These are phyloP conservation scores for Leccinum barrowsii DNA, from an alignment of 768 basidiomycete genomes.

Conservation along the genomic window DNA sequence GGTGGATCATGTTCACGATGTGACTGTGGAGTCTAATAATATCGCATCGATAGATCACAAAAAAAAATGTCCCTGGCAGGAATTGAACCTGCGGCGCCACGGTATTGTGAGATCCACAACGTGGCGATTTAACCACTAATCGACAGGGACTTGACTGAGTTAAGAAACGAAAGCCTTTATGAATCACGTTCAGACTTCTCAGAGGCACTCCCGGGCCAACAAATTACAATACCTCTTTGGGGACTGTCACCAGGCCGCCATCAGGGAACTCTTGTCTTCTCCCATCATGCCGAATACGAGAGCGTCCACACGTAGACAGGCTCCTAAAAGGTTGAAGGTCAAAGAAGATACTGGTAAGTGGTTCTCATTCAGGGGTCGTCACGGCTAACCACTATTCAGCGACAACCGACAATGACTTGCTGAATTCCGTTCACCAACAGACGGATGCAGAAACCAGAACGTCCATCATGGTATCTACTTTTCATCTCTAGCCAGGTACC, in stretches of 20 bases:
- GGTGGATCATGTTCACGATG: background rate
- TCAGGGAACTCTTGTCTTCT: background rate
- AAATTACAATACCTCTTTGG: no score
- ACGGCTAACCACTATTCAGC: background rate
- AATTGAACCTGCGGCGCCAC: conserved; percentile 37
- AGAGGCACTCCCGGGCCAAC: no score
- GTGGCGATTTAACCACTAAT: conserved; percentile 43
- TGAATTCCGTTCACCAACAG: background rate
- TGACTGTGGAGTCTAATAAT: no score
- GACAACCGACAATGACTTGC: background rate
- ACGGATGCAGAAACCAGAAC: background rate
- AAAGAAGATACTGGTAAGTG: background rate
- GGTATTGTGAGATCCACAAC: conserved; percentile 36
- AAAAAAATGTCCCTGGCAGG: conserved; percentile 34
- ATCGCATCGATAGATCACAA: background rate
- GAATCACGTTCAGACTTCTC: no score
- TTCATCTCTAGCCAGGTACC: background rate
- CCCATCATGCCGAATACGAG: conserved; percentile 14
- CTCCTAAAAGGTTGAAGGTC: background rate
- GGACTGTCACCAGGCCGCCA: no score
- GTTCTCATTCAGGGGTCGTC: no score
- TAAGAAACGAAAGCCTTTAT: no score
- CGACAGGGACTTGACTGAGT: conserved; percentile 33
- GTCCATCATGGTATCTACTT: conserved; percentile 10
- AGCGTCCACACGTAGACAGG: conserved; percentile 2